Evolutionary conservation across 257 asterid genomes (phyloP), one percentile per base, ranked within the genome.

Genomic region (Anisodus acutangulus): DNA sequence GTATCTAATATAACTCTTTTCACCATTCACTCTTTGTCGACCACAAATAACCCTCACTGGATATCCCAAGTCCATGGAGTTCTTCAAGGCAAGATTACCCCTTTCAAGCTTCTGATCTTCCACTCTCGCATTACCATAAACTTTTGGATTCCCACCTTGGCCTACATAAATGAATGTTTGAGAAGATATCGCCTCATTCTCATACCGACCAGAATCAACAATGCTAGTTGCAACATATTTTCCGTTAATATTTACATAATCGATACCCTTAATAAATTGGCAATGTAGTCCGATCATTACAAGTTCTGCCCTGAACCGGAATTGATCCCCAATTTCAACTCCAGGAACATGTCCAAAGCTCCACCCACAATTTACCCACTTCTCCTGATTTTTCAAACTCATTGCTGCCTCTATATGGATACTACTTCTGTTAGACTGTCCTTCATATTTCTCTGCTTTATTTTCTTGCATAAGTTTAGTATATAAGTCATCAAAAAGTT

Each of bases 21-120:
- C 45, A 5, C 55, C 3, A 31, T 26, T 8, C 16, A 71, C 6
- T 67, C 58, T 9, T 26, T 41, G 4, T 16, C n/a, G 26, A 26
- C 81, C 67, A 19, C 86, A 85, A 17, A 88, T 89, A 8, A 92
- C 93, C 63, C 97, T 87, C 74, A 90, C 86, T 0, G 90, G 89
- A 55, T 66, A 47, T 12, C 82, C 64, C 57, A 7, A 39, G 17
- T 63, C n/a, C 83, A 10, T 83, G 91, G 87, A 86, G 35, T 89
- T 87, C 37, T 39, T 81, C 88, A 90, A 62, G 63, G 91, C 90
- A 79, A 83, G 90, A 84, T 89, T 90, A 41, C 91, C 88, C 4
- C 55, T 45, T 39, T 43, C 78, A 11, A 83, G 85, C 67, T 83
- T 80, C 82, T 90, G 89, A 85, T 86, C 83, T 70, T 71, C 87